Evolutionary conservation across 2,329 filamentous ascomycete species (phyloP), one percentile per base, ranked within the genome.

Genomic region (Pseudopithomyces chartarum): DNA sequence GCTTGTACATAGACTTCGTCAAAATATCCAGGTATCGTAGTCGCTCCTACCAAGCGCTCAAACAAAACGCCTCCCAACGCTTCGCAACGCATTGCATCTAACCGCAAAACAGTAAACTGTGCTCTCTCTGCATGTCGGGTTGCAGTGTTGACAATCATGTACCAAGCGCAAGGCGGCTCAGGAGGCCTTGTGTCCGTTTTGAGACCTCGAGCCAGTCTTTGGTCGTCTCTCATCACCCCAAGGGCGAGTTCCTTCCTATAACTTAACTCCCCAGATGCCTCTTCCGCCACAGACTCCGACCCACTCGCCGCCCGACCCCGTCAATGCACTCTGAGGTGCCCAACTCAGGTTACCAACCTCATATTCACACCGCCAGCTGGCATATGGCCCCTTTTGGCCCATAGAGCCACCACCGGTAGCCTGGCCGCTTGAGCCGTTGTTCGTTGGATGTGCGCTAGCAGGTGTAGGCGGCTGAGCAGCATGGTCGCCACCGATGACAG

Each of bases 291-390:
- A 89, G 2, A 95, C 89, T 43, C 91, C 91, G 6, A 96, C 79
- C 91, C 91, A 96, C 65, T 96, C 91, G 19, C 90, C 90, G 15
- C 84, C 85, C 56, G 93, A 90, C 17, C 80, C 81, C 29, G 84
- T 89, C 54, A 89, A 78, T 20, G 87, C 79, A 59, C 83, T 86
- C 60, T 88, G 88, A 32, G 91, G 91, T 29, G 91, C 90, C 91
- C 91, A 96, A 62, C 89, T 90, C 13, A 96, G 81, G 72, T 96
- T 96, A 39, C 87, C 89, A 48, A 96, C 87, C 76, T 96, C 91
- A 67, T 94, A 94, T 62, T 95, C 91, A 73, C 91, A 94, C 71
- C 89, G 85, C 91, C 91, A 96, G 70, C 85, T 88, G 5, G 89
- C 89, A 3, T 90, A 85, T 0, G 91, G 91, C 20, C 83, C 88